Evolutionary conservation across 345 rosid species (phyloP).

Genomic region (Streptanthus diversifolius): DNA sequence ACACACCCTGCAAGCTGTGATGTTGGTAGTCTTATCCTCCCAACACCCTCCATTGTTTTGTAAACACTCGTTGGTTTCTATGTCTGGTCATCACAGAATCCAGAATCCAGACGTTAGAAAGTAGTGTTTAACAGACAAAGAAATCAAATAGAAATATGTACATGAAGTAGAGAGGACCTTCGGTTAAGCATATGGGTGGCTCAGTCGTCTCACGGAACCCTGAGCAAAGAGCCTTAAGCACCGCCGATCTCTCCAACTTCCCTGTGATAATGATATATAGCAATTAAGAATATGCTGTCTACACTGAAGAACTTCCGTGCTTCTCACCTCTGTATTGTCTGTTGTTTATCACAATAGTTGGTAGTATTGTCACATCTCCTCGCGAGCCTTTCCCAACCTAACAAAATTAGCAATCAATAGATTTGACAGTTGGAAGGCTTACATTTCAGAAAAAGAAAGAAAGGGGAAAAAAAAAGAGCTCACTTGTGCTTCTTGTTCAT

Average conservation of each 20-base stretch:
- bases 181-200: slow-evolving; percentile 82
- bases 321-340: slow-evolving; percentile 85
- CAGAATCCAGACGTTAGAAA: neutral
- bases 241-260: slow-evolving; percentile 74
- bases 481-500: slow-evolving; percentile 84
- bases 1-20: slow-evolving; percentile 84
- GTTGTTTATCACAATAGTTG: slow-evolving; percentile 84
- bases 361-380: slow-evolving; percentile 94
- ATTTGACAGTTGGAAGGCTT: neutral
- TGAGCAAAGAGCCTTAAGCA: slow-evolving; percentile 89
- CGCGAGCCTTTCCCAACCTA: slow-evolving; percentile 87
- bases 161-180: slow-evolving; percentile 43
- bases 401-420: neutral
- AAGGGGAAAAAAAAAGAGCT: neutral
- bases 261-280: slow-evolving; percentile 42
- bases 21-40: slow-evolving; percentile 64
- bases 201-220: slow-evolving; percentile 94
- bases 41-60: slow-evolving; percentile 93
- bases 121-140: neutral
- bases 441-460: neutral
- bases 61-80: slow-evolving; percentile 89
- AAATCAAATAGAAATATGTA: neutral
- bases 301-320: neutral
- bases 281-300: neutral
- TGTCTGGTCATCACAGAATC: slow-evolving; percentile 45